Conservation (phyloP, 2,329 filamentous ascomycete genomes). For the Taxawa tesnikishii region DNA sequence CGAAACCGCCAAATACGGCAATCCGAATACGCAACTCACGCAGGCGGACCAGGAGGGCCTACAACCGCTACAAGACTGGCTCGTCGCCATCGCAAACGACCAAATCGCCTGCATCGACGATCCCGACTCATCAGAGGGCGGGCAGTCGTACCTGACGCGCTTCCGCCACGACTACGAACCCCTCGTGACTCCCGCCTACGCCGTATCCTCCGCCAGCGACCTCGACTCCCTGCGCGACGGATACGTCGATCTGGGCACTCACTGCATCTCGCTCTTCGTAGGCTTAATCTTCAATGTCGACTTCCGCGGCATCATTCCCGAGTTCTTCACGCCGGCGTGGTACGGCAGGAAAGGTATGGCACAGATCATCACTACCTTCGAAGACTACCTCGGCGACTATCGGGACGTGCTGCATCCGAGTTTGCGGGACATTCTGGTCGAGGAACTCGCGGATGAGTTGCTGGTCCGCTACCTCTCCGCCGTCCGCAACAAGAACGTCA, state of each 20-base stretch:
- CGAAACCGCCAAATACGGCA: constrained; percentile 64
- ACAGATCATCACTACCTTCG: constrained; percentile 86
- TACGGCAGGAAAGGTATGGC: constrained; percentile 80
- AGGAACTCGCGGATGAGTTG: constrained; percentile 86
- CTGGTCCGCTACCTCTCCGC: constrained; percentile 72
- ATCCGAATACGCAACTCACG: constrained; percentile 11
- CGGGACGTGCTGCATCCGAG: constrained; percentile 71
- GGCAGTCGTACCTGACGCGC: constrained; percentile 69
- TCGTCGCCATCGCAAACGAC: constrained; percentile 93
- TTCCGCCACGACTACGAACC: constrained; percentile 77
- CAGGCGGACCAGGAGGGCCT: constrained; percentile 52
- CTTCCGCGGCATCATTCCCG: constrained; percentile 68
- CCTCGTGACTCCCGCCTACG: constrained; percentile 67
- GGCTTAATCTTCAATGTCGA: constrained; percentile 82
- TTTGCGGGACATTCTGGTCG: constrained; percentile 80
- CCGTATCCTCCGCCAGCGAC: constrained; percentile 58
- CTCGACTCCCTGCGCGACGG: constrained; percentile 68
- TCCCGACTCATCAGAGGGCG: constrained; percentile 54
- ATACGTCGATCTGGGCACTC: constrained; percentile 89
- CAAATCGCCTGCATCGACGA: constrained; percentile 98
- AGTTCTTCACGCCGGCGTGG: constrained; percentile 88
- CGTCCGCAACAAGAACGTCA: constrained; percentile 73
- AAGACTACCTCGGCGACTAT: constrained; percentile 88
- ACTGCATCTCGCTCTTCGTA: constrained; percentile 81
- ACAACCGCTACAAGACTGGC: constrained; percentile 72